Percentiles rank a stretch among this genome's conserved stretches.
phyloP scores from a whole-genome alignment of 2,329 filamentous ascomycete genomes.

The Aspergillus arachidicola region DNA sequence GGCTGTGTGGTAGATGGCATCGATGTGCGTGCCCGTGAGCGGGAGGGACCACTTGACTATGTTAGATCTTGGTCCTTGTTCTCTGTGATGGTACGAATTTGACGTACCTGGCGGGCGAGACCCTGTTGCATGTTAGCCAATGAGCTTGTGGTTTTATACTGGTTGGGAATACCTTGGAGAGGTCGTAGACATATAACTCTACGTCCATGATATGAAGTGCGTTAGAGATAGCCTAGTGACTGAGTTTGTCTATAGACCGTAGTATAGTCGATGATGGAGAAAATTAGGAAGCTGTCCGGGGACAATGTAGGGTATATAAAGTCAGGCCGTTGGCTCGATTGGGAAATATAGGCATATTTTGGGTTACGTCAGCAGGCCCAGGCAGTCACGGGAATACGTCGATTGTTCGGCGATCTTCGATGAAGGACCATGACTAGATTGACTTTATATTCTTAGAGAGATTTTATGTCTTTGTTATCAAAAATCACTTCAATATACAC shows the following conservation, averaged over 20 bases:
- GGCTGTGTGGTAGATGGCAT: constrained; percentile 94
- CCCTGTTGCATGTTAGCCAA: constrained; percentile 45
- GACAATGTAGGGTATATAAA: background rate
- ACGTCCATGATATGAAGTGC: constrained; percentile 64
- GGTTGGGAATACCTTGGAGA: constrained; percentile 56
- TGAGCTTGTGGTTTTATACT: background rate
- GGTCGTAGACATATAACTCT: constrained; percentile 75
- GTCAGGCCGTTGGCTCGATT: background rate
- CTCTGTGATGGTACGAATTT: background rate
- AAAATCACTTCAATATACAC: background rate
- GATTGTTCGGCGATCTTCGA: constrained; percentile 16
- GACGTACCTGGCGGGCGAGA: constrained; percentile 54
- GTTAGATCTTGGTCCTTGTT: constrained; percentile 17
- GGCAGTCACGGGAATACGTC: constrained; percentile 12
- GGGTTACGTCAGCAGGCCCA: constrained; percentile 31
- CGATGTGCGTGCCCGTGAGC: constrained; percentile 71
- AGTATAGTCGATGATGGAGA: background rate
- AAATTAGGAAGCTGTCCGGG: background rate
- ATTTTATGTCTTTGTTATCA: background rate
- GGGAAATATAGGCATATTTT: constrained; percentile 19
- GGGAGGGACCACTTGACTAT: constrained; percentile 54
- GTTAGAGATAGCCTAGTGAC: background rate
- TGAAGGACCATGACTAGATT: constrained; percentile 8
- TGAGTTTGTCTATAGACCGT: background rate
- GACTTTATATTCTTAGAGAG: background rate